Conservation (phyloP, 805 yeast species). For the Cyberlindnera nakhonratchasimensis region DNA sequence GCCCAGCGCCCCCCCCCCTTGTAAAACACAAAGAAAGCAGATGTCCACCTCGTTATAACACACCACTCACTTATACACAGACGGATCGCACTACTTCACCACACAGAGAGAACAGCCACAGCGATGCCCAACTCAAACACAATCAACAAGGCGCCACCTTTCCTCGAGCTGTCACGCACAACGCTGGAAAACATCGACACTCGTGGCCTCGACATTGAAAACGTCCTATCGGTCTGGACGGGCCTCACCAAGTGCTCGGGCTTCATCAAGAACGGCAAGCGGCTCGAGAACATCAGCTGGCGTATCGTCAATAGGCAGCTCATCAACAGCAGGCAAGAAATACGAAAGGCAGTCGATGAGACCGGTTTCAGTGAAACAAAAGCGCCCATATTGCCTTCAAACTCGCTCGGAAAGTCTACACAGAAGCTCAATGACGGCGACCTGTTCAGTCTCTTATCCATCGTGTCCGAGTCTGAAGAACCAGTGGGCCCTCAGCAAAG, state of each 20-base stretch:
- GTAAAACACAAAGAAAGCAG: too few relatives aligned
- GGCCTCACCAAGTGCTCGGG: slow-evolving; percentile 32
- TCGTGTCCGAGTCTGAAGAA: slow-evolving; percentile 28
- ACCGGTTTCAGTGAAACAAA: background rate
- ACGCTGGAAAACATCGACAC: slow-evolving; percentile 27
- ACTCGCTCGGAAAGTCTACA: slow-evolving; percentile 12
- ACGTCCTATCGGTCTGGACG: slow-evolving; percentile 40
- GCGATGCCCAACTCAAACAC: slow-evolving; percentile 17
- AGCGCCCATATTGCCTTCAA: slow-evolving; percentile 2
- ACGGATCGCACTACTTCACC: background rate
- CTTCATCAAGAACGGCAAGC: slow-evolving; percentile 29
- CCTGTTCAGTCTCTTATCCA: slow-evolving; percentile 26
- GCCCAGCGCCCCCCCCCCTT: too few relatives aligned
- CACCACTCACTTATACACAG: too few relatives aligned
- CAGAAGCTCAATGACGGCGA: slow-evolving; percentile 28
- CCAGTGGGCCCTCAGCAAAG: slow-evolving; percentile 16
- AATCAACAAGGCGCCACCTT: slow-evolving; percentile 29
- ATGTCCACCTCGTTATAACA: background rate
- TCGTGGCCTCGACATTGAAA: slow-evolving; percentile 35
- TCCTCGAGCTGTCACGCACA: slow-evolving; percentile 28
- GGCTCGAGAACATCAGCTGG: slow-evolving; percentile 32
- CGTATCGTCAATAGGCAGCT: slow-evolving; percentile 31
- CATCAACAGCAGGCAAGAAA: slow-evolving; percentile 15
- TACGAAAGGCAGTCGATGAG: background rate
- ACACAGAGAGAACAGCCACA: background rate